Base-by-base conservation (phyloP, 1,139 yeast genomes). In the Lodderomyces margitis region DNA sequence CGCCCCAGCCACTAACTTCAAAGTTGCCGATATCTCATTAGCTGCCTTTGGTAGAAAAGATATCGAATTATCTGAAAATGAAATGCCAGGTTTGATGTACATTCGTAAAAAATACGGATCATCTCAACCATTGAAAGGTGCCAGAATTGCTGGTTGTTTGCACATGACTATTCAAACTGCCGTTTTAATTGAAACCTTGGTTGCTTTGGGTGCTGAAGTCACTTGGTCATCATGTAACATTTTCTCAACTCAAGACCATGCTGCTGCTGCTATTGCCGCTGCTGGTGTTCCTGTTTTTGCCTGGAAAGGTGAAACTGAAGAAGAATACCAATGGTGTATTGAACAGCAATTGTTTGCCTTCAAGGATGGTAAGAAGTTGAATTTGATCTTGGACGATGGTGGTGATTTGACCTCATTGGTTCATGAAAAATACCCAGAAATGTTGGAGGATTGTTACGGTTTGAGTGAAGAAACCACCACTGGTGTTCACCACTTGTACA, bases 111-210 rank as follows among this genome's bases (percentile, higher is more conserved):
- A 85, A 72, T 92, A 91, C 77, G 98, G 95, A 58, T 75, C 78
- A 45, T 83, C 81, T 53, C 97, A 92, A 76, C 98, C 98, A 56
- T 83, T 92, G 73, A 86, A 87, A 74, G 98, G 98, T 63, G 98
- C 98, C 57, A 85, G 98, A 77, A 83, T 92, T 65, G 98, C 98
- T 53, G 98, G 98, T 67, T 91, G 97, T 80, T 81, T 92, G 68
- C 99, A 92, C 80, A 94, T 94, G 98, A 92, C 99, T 69, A 87
- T 92, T 63, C 99, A 92, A 79, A 94, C 99, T 60, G 99, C 98
- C 57, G 98, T 92, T 55, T 82, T 92, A 74, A 94, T 94, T 64
- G 98, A 92, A 81, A 94, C 98, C 57, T 81, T 94, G 65, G 87
- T 81, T 64, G 96, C 96, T 56, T 81, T 92, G 60, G 99, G 99